These are phyloP conservation scores for Talaromyces sp. DNA, from an alignment of 2,329 filamentous ascomycete genomes.

Conservation along the genomic window DNA sequence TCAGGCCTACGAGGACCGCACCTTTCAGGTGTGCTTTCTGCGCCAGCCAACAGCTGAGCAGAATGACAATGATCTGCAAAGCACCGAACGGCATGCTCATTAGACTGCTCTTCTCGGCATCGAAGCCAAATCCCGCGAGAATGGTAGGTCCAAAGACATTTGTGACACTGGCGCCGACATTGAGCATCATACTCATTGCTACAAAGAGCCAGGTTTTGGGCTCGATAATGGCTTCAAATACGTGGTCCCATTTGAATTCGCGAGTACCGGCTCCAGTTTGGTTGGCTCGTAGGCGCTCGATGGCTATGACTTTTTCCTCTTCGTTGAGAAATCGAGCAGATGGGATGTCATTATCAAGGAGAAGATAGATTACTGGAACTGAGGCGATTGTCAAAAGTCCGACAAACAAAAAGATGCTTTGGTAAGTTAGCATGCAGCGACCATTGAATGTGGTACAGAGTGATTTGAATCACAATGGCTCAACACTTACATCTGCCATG, in stretches of 20 bases:
- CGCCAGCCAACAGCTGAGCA: conserved; percentile 57
- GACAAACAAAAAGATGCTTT: conserved; percentile 58
- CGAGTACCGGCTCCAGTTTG: conserved; percentile 45
- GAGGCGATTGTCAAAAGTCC: conserved; percentile 59
- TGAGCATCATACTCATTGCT: conserved; percentile 58
- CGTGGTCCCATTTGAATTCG: conserved; percentile 46
- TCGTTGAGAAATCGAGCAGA: conserved; percentile 45
- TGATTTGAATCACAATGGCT: no score
- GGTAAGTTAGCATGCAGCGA: background rate
- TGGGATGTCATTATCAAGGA: conserved; percentile 52
- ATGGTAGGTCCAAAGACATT: conserved; percentile 66
- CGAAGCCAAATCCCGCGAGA: conserved; percentile 57
- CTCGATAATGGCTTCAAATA: conserved; percentile 42
- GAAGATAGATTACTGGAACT: conserved; percentile 57
- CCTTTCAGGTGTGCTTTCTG: conserved; percentile 58
- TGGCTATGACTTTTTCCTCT: conserved; percentile 43
- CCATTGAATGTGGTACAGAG: no score
- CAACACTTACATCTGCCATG: conserved; percentile 1
- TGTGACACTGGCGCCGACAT: conserved; percentile 61
- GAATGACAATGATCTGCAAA: conserved; percentile 58
- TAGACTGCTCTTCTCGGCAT: conserved; percentile 56
- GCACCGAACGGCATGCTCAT: conserved; percentile 66
- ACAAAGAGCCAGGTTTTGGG: conserved; percentile 45
- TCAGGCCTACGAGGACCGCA: conserved; percentile 51
- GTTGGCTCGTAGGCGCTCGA: conserved; percentile 50